Percentiles rank a stretch among this genome's conserved stretches.
Conservation (phyloP, 352 stramenopile species). For the Phytophthora cactorum region DNA sequence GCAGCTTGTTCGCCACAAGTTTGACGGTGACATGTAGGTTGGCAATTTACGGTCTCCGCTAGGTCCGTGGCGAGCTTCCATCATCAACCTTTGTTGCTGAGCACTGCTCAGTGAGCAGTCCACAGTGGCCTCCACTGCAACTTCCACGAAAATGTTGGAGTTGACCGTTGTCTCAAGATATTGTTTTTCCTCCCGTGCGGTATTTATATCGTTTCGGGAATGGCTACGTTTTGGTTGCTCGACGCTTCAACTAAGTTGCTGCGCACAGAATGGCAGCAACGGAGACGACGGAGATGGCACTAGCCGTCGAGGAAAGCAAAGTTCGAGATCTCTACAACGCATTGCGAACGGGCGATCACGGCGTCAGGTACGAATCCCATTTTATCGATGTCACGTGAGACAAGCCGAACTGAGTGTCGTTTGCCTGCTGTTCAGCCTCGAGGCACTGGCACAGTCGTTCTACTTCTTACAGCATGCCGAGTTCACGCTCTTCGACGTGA, state of each 20-base stretch:
- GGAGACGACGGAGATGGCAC: constrained; percentile 17
- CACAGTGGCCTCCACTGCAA: too few relatives aligned
- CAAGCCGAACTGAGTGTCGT: constrained; percentile 2
- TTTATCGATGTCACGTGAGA: constrained; percentile 16
- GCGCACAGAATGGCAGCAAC: constrained; percentile 20
- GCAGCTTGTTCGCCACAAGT: constrained; percentile 15
- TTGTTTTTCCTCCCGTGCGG: constrained; percentile 10
- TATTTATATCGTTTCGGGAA: constrained; percentile 34
- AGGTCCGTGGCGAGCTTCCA: background rate
- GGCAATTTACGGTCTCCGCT: too few relatives aligned
- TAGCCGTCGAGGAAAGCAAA: constrained; percentile 42
- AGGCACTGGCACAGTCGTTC: constrained; percentile 46
- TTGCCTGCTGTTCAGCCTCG: constrained; percentile 32
- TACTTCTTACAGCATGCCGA: constrained; percentile 72
- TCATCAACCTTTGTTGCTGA: background rate
- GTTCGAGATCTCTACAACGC: constrained; percentile 58
- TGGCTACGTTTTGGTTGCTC: constrained; percentile 9
- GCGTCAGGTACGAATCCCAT: constrained; percentile 42
- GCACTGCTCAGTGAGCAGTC: too few relatives aligned
- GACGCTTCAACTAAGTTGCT: background rate
- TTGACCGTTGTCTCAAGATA: constrained; percentile 20
- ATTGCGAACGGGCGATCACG: constrained; percentile 55
- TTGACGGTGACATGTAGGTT: background rate
- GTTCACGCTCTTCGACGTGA: constrained; percentile 74
- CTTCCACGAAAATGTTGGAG: constrained; percentile 2